Evolutionary conservation across 441 rosid genomes (phyloP), one percentile per base, ranked within the genome.

Genomic region (Raphanus hybrid): DNA sequence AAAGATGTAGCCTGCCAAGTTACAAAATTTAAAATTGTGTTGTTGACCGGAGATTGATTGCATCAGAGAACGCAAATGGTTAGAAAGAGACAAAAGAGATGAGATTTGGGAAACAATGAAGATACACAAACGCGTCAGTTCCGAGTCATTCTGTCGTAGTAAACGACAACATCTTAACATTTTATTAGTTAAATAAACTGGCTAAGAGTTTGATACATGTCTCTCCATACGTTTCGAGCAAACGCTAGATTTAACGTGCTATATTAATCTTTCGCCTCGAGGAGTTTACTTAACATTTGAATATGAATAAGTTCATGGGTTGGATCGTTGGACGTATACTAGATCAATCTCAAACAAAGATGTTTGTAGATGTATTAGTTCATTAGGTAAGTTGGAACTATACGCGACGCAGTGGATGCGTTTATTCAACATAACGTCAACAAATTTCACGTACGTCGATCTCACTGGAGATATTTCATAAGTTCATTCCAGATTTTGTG

Each of bases 71-170:
- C 26, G 39, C 71, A 77, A 41, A 77, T 77, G 71, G 75, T 18
- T 27, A 64, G 39, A 77, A 77, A 41, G 50, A 29, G 75, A 55
- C 66, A 8, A 76, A 52, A 9, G 52, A 65, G 14, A 35, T 55
- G 45, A 34, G 64, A 60, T 55, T 70, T 57, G 57, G 52, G 52
- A 29, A 10, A 64, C 48, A 61, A 29, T 14, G 18, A 75, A 75
- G 54, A 48, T 68, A 60, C 69, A 75, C 37, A 70, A 48, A 39
- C 64, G 71, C 35, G 75, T 77, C 75, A 64, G 41, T 55, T 70
- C 71, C 18, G 80, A 77, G 75, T 77, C 75, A 76, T 27, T n/a
- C 59, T 41, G 23, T 76, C 37, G 64, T 27, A 3, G 27, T 63
- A 70, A 64, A 70, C 58, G 65, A 61, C 65, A 29, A 61, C 64